Base-by-base conservation (phyloP, 1,284 basidiomycete species). In the Melampsora americana region DNA sequence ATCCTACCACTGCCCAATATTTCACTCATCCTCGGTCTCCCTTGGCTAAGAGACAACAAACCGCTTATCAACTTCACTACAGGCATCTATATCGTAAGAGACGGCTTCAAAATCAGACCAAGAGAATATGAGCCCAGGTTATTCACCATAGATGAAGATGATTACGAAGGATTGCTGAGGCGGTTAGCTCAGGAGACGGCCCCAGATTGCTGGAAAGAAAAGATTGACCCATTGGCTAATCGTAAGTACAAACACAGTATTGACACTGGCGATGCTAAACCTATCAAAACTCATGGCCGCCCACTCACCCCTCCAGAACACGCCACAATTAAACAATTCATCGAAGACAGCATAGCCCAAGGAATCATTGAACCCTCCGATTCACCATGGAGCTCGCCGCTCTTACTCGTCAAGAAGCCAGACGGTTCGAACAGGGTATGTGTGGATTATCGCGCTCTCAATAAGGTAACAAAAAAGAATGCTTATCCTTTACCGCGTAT, bases 371-470 rank as follows among this genome's bases (percentile, higher is more conserved):
- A 35, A 18, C 50, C 28, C 9, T 39, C 20, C 1, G 56, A 59
- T 18, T 69, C 68, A 0, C 32, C 53, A 2, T 60, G 28, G 53
- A 14, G 3, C 2, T 23, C 67, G 5, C 35, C 35, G 3, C 9
- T 35, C 5, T 35, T 35, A 35, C 35, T 35, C 3, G 35, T 35
- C 35, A 35, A 35, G 35, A 35, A 35, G 35, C 35, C 35, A 3
- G 35, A 35, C 35, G 50, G 50, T 5, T 39, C 53, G 1, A n/a
- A 2, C 20, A 56, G 53, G 32, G 53, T 60, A 39, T 69, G 67
- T 59, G 50, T 59, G 4, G 26, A 53, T 35, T 69, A 69, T 69
- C 9, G 67, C 5, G 39, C 48, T 56, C n/a, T 69, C 9, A 69
- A 69, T 39, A 7, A 23, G 3, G 9, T 69, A 2, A 69, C 67